Evolutionary conservation across 2,329 filamentous ascomycete genomes (phyloP), one percentile per base, ranked within the genome.

Genomic region (Lasiodiplodia sp.): DNA sequence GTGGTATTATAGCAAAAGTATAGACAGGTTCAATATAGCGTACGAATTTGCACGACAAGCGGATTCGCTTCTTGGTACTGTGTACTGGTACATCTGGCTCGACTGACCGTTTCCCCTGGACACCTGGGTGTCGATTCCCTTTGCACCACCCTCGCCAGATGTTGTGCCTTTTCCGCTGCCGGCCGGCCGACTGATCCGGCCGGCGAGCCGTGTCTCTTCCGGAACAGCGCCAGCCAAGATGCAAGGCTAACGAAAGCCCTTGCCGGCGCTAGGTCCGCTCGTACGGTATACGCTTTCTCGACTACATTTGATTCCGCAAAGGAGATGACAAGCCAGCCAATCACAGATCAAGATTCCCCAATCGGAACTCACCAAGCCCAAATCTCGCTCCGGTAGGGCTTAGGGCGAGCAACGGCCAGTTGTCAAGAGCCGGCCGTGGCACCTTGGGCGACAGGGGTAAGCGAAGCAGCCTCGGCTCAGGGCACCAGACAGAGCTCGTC

Each of bases 391-490:
- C 55, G 55, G 55, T 40, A 58, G n/a, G 55, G 55, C 55, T 58
- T 58, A 58, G 55, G 55, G n/a, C 34, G 37, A 21, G n/a, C 34
- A 10, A 18, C 55, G 16, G 44, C 44, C 44, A 47, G 21, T 18
- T 21, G 40, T 47, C 40, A 47, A 47, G 16, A 40, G 38, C 38
- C 38, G 12, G 4, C 38, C 11, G 40, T 18, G 40, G 16, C 16
- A 18, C 6, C 40, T 44, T 44, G 40, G 40, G 38, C 23, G 28
- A 49, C 60, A 64, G 60, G 60, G 60, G 40, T 64, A 64, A 64
- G 60, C 60, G 60, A 47, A n/a, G 44, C 44, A 37, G 58, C 58
- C 58, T 34, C 58, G 58, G 58, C 40, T 51, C 28, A 63, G 44
- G 58, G 58, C 38, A 8, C 40, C 57, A 28, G 11, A 21, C 21